Evolutionary conservation across 164 flowering plant species (phyloP).

Genomic region (Umbellularia californica): DNA sequence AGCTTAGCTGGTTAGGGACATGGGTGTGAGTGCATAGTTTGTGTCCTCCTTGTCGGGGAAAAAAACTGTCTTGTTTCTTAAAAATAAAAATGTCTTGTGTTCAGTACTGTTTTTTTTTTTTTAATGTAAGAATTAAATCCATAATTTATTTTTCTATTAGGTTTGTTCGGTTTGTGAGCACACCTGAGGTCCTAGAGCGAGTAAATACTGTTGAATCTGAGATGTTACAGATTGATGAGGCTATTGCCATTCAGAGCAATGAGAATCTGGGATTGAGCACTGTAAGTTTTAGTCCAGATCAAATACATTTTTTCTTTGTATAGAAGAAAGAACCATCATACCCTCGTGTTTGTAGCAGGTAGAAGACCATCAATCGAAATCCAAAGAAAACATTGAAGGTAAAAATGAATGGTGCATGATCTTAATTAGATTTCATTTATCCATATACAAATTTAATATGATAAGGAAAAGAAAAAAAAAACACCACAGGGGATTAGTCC

Average conservation of each 20-base stretch:
- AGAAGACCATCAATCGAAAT: constrained; percentile 41
- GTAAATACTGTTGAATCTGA: constrained; percentile 82
- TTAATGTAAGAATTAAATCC: not conserved
- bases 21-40: too few species aligned
- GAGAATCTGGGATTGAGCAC: constrained; percentile 42
- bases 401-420: constrained; percentile 3
- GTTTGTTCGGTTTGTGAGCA: constrained; percentile 98
- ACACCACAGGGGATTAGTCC: not conserved
- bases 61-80: not conserved
- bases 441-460: not conserved
- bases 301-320: not conserved
- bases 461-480: not conserved
- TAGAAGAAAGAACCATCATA: not conserved
- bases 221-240: constrained; percentile 57
- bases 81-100: too few species aligned
- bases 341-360: constrained; percentile 36
- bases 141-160: constrained; percentile 25
- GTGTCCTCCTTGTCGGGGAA: not conserved
- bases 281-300: constrained; percentile 32
- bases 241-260: constrained; percentile 52
- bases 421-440: not conserved
- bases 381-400: constrained; percentile 55
- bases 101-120: too few species aligned
- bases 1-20: too few species aligned
- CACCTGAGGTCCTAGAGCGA: constrained; percentile 88